Conservation (phyloP, 2,329 filamentous ascomycete genomes). For the Escovopsis sp. region DNA sequence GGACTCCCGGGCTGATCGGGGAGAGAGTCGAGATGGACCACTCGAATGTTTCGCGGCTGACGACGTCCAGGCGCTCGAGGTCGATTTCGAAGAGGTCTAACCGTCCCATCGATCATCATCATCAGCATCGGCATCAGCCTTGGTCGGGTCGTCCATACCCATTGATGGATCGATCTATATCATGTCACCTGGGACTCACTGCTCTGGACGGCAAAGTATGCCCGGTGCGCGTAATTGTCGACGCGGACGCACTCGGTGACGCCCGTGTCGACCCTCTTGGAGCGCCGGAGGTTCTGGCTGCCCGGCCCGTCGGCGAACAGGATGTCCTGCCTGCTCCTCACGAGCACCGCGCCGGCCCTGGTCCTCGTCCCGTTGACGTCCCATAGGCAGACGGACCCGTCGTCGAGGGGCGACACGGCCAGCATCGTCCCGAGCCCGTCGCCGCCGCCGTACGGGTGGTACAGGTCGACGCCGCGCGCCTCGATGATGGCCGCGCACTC, state of each 20-base stretch:
- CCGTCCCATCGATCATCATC: too few species aligned
- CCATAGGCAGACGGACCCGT: conserved; percentile 82
- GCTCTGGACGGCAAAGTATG: conserved; percentile 68
- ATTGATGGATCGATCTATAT: too few species aligned
- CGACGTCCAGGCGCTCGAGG: conserved; percentile 53
- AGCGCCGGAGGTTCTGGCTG: conserved; percentile 29
- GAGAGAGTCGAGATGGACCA: conserved; percentile 78
- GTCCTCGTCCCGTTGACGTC: conserved; percentile 46
- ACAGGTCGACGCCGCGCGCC: conserved; percentile 58
- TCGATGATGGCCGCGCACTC: conserved; percentile 39
- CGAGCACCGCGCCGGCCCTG: conserved; percentile 47
- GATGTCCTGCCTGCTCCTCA: conserved; percentile 50
- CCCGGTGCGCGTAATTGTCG: conserved; percentile 50
- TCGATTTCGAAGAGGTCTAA: conserved; percentile 64
- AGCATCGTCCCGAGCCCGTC: conserved; percentile 30
- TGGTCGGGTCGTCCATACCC: background rate
- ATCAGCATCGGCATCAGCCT: background rate
- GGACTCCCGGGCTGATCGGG: conserved; percentile 46
- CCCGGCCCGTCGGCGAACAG: conserved; percentile 43
- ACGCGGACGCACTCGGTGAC: conserved; percentile 75
- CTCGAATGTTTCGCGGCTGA: conserved; percentile 58
- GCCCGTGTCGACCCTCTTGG: conserved; percentile 54
- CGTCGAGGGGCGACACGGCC: conserved; percentile 65
- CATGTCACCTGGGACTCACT: conserved; percentile 26
- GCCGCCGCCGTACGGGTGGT: conserved; percentile 36